A percentile compares a stretch with the other conserved stretches of the same genome.
phyloP scores from a whole-genome alignment of 805 yeast genomes.

The Isabelozyma pseudorhagii region DNA sequence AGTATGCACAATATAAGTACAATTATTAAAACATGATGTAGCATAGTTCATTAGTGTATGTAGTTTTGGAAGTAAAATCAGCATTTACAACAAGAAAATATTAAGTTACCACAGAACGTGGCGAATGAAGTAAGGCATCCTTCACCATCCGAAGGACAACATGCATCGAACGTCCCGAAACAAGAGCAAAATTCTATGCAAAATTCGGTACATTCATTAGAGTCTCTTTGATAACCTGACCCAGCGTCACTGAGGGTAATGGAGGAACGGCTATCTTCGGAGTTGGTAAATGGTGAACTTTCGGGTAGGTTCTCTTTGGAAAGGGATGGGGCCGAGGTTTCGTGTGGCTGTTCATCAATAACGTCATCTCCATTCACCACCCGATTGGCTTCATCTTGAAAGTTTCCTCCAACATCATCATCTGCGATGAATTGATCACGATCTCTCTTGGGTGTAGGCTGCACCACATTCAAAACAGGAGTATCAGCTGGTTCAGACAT shows the following conservation, averaged over 20 bases:
- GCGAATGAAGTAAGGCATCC: conserved; percentile 37
- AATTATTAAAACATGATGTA: no score
- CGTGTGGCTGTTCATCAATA: conserved; percentile 10
- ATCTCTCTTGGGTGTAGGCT: conserved; percentile 11
- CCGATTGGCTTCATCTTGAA: background rate
- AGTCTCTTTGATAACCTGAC: conserved; percentile 36
- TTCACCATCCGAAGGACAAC: conserved; percentile 41
- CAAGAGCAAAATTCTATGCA: conserved; percentile 35
- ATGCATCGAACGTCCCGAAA: conserved; percentile 37
- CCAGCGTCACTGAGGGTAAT: conserved; percentile 20
- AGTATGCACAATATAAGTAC: no score
- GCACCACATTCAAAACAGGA: conserved; percentile 6
- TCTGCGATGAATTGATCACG: conserved; percentile 4
- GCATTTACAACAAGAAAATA: conserved; percentile 33
- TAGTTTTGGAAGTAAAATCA: background rate
- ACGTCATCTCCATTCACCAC: conserved; percentile 3
- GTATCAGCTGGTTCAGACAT: background rate
- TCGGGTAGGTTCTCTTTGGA: background rate
- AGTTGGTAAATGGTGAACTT: background rate
- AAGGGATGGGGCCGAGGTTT: background rate
- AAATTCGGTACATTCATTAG: conserved; percentile 41
- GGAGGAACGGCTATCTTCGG: conserved; percentile 11
- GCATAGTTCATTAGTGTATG: background rate
- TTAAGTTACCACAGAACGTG: conserved; percentile 33
- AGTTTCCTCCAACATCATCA: background rate